Evolutionary conservation across 805 yeast genomes (phyloP).

Genomic region (Diddensiella transvaalensis): DNA sequence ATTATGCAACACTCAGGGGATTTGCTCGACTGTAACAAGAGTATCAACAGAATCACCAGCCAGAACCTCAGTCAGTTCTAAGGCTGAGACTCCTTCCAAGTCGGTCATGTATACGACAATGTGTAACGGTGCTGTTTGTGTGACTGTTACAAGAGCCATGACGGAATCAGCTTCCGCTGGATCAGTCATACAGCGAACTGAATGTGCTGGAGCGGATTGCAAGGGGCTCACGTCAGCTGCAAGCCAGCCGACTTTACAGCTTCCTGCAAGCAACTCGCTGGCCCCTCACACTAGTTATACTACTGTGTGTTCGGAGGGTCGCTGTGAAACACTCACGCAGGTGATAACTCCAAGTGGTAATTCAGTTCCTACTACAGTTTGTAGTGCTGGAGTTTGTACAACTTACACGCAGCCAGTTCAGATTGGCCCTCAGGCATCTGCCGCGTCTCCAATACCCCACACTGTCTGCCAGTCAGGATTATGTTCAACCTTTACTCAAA

Average conservation of each 20-base stretch:
- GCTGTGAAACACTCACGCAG: not conserved
- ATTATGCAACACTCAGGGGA: too few relatives aligned
- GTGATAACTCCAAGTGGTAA: not conserved
- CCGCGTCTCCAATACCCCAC: not conserved
- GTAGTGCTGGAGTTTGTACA: conserved; percentile 3
- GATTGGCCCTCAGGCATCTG: not conserved
- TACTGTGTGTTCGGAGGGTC: not conserved
- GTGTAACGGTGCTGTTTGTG: not conserved
- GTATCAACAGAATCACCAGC: too few relatives aligned
- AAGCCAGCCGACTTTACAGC: too few relatives aligned
- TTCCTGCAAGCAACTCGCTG: too few relatives aligned
- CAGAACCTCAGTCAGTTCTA: too few relatives aligned
- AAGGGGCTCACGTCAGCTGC: too few relatives aligned
- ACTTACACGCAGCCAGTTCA: not conserved
- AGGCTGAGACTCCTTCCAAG: not conserved
- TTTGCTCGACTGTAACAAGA: too few relatives aligned
- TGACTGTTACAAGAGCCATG: not conserved
- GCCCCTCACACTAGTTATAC: too few relatives aligned
- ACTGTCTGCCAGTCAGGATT: conserved; percentile 1
- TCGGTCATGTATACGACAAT: not conserved
- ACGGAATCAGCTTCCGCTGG: too few relatives aligned
- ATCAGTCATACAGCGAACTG: too few relatives aligned
- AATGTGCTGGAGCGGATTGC: too few relatives aligned
- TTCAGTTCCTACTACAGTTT: not conserved
- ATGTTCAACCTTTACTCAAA: not conserved